Base-by-base conservation (phyloP, 352 stramenopile species). In the Pythium sukuiense region DNA sequence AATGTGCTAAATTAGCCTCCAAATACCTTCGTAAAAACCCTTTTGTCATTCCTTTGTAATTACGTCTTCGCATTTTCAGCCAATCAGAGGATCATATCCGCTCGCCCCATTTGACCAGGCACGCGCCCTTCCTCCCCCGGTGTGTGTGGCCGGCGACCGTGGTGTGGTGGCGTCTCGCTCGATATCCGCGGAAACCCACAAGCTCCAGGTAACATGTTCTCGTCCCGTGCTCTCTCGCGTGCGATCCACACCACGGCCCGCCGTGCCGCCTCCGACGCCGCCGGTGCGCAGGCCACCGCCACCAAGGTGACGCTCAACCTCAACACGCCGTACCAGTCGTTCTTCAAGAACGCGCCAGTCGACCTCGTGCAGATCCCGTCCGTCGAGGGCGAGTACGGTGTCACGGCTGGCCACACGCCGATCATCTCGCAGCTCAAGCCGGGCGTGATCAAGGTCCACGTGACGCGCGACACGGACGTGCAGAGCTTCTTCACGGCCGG, bases 401-500 rank as follows among this genome's bases (percentile, higher is more conserved):
- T 99, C 35, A 98, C 96, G 13, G 93, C 94, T 8, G 92, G 95
- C 71, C 97, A 99, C 90, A 95, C 97, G 65, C 95, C 97, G 43
- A 95, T 99, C 67, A 93, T 99, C 48, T 88, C 95, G 52, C 95
- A 99, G 77, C 85, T 99, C 65, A 99, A 99, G 87, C 94, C 97
- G 16, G 97, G 97, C 59, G 88, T 99, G 53, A 92, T 95, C 69
- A 90, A 91, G 72, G 86, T 95, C 52, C 86, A 95, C 76, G 74
- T 92, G 39, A 80, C 92, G 67, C 80, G 84, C 59, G 86, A 93
- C 70, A 88, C 88, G 76, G 83, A 93, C 54, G 77, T 95, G 39
- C 95, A 99, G 78, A 98, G 97, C 76, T 99, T 98, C 83, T 99
- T 99, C 85, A 97, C 98, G 61, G 85, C 94, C 37, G 97, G 96